Evolutionary conservation across 2,329 filamentous ascomycete species (phyloP).

Genomic region (Coniochaeta hoffmannii): DNA sequence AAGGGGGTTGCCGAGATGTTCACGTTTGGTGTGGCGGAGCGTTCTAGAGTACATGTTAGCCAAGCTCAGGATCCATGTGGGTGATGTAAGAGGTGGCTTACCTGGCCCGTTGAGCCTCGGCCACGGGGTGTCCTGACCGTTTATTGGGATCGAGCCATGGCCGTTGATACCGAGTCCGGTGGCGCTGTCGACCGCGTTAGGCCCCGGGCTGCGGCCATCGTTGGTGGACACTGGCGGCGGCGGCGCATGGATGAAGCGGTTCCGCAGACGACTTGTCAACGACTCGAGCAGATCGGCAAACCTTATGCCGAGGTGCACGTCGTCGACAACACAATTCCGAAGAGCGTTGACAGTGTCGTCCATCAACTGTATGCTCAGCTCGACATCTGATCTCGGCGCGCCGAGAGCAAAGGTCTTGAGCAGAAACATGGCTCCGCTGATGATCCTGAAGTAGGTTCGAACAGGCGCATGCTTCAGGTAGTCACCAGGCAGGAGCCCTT

Average conservation of each 20-base stretch:
- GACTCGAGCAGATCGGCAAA: conserved; percentile 80
- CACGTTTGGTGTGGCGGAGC: conserved; percentile 32
- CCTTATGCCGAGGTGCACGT: conserved; percentile 76
- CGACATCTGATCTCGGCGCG: conserved; percentile 70
- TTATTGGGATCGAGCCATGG: conserved; percentile 6
- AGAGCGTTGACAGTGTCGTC: conserved; percentile 68
- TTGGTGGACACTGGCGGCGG: conserved; percentile 26
- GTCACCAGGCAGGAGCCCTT: conserved; percentile 64
- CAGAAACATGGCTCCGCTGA: conserved; percentile 77
- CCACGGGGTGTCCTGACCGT: conserved; percentile 13
- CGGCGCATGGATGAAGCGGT: conserved; percentile 63
- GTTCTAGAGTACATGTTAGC: conserved; percentile 20
- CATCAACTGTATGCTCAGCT: conserved; percentile 67
- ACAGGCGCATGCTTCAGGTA: conserved; percentile 80
- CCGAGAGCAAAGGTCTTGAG: conserved; percentile 79
- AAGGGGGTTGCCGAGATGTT: conserved; percentile 59
- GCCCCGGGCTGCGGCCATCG: conserved; percentile 20
- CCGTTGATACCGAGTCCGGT: conserved; percentile 10
- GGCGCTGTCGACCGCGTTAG: conserved; percentile 19
- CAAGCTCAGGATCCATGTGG: background rate
- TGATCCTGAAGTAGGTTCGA: conserved; percentile 79
- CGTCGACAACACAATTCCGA: conserved; percentile 72
- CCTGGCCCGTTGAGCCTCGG: conserved; percentile 25
- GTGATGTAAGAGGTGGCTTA: conserved; percentile 16
- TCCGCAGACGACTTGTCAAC: conserved; percentile 64